Base-by-base conservation (phyloP, 768 basidiomycete genomes). In the Lentinula edodes region DNA sequence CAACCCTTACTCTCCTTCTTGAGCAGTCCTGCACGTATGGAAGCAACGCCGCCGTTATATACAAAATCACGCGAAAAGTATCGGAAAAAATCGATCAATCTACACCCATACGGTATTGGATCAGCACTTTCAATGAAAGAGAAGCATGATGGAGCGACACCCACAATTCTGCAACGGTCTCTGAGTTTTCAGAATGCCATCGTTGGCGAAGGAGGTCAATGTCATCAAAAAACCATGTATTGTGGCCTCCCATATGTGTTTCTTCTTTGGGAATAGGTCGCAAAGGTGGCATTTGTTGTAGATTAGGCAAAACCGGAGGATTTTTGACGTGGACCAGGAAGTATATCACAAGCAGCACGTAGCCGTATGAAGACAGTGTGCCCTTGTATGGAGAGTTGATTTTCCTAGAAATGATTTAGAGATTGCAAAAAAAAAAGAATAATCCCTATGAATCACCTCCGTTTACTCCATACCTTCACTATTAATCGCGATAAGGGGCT, bases 381-480 rank as follows among this genome's bases (percentile, higher is more conserved):
- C 96, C 96, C 69, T 93, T 87, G 75, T 98, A 99, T 10, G 96
- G 95, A 55, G 95, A 97, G 75, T 99, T 99, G 74, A 99, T 97
- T 86, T 97, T 95, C 75, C 91, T 93, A 67, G 1, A 32, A 52
- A 46, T 38, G 58, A 45, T 42, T 28, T 43, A 35, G 13, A 52
- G 8, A 20, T 12, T 16, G 10, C n/a, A 39, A 54, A 41, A 12
- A 10, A n/a, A n/a, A 20, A 56, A 9, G 62, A 13, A 60, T 2
- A 42, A 36, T 8, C 8, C 7, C 10, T 6, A 48, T 20, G 9
- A 53, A 39, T 41, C 60, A 90, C 91, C 95, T 84, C 74, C 94
- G 84, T 76, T 98, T 99, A 68, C 93, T 92, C 96, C 96, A 99
- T 20, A 99, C 94, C 81, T 99, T 99, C 70, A 99, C 95, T 98